phyloP scores from a whole-genome alignment of 441 rosid species.

The Erodium chrysanthum region DNA sequence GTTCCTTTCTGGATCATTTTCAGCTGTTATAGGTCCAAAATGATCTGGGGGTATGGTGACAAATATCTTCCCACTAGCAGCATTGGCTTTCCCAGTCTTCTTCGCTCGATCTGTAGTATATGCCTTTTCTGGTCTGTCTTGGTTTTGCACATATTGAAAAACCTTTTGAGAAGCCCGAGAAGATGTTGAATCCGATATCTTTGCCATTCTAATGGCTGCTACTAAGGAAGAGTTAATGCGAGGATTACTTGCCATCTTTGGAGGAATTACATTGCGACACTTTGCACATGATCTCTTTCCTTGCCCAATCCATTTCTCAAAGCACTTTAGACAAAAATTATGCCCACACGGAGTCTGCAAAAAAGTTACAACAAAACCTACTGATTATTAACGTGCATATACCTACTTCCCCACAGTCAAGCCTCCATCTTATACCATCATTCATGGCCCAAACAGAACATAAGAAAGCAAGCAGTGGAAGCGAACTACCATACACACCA shows the following conservation, averaged over 20 bases:
- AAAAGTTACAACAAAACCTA: not conserved
- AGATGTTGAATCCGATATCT: slow-evolving; percentile 24
- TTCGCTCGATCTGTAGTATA: slow-evolving; percentile 67
- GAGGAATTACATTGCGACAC: slow-evolving; percentile 51
- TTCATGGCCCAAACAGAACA: no score
- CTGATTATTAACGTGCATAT: not conserved
- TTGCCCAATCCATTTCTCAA: slow-evolving; percentile 48
- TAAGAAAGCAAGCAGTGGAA: no score
- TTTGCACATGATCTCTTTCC: slow-evolving; percentile 49
- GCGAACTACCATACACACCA: no score
- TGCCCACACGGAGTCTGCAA: slow-evolving; percentile 1
- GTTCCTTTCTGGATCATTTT: slow-evolving; percentile 60
- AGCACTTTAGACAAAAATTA: not conserved
- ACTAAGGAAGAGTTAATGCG: slow-evolving; percentile 61
- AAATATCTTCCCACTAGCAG: slow-evolving; percentile 61
- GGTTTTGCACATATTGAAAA: slow-evolving; percentile 43
- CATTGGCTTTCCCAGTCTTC: slow-evolving; percentile 68
- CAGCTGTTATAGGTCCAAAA: slow-evolving; percentile 73
- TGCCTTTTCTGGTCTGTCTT: slow-evolving; percentile 69
- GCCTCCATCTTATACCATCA: no score
- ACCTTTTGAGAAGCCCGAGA: slow-evolving; percentile 24
- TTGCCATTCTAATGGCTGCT: slow-evolving; percentile 59
- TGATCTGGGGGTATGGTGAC: slow-evolving; percentile 63
- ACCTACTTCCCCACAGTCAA: no score
- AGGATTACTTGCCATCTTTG: slow-evolving; percentile 42